Conservation (phyloP, 257 asterid species). For the Solanum paucissectum region DNA sequence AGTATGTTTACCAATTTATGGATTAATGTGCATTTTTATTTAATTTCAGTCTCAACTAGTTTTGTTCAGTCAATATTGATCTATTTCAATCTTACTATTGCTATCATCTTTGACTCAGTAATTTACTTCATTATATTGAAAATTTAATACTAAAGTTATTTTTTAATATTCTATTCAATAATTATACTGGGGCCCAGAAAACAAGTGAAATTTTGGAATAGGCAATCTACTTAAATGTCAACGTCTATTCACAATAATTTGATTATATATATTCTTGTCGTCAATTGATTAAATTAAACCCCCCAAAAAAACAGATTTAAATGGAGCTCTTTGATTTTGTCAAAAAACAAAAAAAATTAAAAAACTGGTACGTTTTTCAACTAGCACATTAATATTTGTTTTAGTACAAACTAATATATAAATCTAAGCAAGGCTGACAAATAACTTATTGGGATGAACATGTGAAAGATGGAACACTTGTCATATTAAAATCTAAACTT, state of each 20-base stretch:
- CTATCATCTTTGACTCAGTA: neutral
- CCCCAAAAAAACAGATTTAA: neutral
- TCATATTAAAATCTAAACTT: neutral
- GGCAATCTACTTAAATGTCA: neutral
- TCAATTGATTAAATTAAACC: neutral
- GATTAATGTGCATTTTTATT: neutral
- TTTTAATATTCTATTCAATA: neutral
- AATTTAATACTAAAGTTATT: neutral
- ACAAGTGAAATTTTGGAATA: neutral
- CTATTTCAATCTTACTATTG: neutral
- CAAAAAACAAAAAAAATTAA: neutral
- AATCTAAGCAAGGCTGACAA: neutral
- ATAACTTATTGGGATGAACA: neutral
- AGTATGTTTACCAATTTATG: neutral
- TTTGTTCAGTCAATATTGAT: neutral
- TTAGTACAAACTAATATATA: neutral
- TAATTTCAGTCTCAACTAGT: neutral
- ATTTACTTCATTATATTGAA: neutral
- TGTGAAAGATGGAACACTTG: neutral
- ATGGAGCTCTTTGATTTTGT: neutral
- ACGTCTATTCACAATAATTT: neutral
- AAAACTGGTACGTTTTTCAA: neutral
- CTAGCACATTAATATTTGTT: neutral
- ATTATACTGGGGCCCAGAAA: neutral
- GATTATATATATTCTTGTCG: neutral